Base-by-base conservation (phyloP, 148 eudicot genomes). In the Pharnaceum exiguum region DNA sequence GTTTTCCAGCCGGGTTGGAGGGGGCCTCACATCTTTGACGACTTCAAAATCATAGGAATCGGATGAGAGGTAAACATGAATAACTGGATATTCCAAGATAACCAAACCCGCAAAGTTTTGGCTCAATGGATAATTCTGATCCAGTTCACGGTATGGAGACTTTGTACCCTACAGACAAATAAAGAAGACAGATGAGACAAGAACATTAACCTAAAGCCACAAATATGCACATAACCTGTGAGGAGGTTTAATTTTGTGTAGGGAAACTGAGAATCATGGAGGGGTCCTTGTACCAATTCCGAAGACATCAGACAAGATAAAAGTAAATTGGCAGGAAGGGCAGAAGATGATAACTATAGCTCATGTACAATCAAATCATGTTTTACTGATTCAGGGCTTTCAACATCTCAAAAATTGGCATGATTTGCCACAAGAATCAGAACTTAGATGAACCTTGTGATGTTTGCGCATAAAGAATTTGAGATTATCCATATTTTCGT, bases 21-120 rank as follows among this genome's bases (percentile, higher is more conserved):
- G 71, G 25, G 64, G 77, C 64, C 44, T 62, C 2, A 62, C 30
- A 37, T 69, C 80, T 52, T 74, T 80, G n/a, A 78, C 51, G 39
- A 89, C 83, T 75, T 83, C 81, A 54, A 89, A 89, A 70, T 84
- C 62, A 54, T 45, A 77, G 58, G 27, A 65, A 38, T 94, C 85
- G n/a, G 99, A 83, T 17, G 85, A 76, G 36, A 86, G 85, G 49
- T 76, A 86, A 55, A 80, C 87, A 38, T 86, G 80, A 59, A 89
- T 80, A 19, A 82, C 79, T 1, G 99, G 99, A 56, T 89, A 86
- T 71, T 94, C 99, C 63, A 94, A 47, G 51, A 89, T 71, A 55
- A 63, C 76, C 59, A 82, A 42, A 53, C 91, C 76, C 27, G 77
- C 75, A 44, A 94, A 53, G 24, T 78, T 91, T 30, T 79, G 67